phyloP scores from a whole-genome alignment of 2,329 filamentous ascomycete genomes.

The Colletotrichum salicis region DNA sequence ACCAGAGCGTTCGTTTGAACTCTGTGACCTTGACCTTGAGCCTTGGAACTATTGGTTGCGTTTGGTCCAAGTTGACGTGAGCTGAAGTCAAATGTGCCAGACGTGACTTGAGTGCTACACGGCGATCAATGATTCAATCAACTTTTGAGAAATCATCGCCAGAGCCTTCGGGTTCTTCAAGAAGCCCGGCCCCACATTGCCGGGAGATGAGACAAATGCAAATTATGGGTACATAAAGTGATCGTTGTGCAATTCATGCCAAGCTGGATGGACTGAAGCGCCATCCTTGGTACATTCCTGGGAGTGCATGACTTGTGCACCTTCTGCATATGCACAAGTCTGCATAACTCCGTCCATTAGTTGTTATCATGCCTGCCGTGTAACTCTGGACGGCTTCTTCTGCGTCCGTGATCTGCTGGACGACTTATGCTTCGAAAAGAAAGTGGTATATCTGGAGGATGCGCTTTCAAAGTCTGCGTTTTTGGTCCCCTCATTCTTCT shows the following conservation, averaged over 20 bases:
- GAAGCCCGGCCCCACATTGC: background rate
- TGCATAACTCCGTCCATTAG: background rate
- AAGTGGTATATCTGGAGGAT: background rate
- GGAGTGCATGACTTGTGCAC: background rate
- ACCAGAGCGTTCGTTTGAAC: background rate
- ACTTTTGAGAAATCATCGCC: background rate
- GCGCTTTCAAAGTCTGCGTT: background rate
- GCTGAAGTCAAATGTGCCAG: background rate
- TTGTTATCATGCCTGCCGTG: background rate
- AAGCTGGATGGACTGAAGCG: background rate
- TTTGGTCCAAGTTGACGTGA: background rate
- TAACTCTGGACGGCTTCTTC: background rate
- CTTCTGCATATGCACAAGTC: fast-evolving
- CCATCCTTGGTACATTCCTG: background rate
- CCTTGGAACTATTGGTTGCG: background rate
- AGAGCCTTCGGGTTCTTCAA: background rate
- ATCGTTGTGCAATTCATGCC: background rate
- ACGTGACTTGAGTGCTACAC: background rate
- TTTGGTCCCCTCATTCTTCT: background rate
- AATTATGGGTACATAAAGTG: background rate
- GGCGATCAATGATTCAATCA: background rate
- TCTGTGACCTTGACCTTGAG: background rate
- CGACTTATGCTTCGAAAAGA: background rate
- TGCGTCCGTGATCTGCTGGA: background rate
- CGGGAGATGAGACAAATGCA: background rate